Percentiles rank a stretch among this genome's conserved stretches.
These are phyloP conservation scores for Conticribra weissflogii DNA, from an alignment of 108 stramenopile genomes.

Conservation along the genomic window DNA sequence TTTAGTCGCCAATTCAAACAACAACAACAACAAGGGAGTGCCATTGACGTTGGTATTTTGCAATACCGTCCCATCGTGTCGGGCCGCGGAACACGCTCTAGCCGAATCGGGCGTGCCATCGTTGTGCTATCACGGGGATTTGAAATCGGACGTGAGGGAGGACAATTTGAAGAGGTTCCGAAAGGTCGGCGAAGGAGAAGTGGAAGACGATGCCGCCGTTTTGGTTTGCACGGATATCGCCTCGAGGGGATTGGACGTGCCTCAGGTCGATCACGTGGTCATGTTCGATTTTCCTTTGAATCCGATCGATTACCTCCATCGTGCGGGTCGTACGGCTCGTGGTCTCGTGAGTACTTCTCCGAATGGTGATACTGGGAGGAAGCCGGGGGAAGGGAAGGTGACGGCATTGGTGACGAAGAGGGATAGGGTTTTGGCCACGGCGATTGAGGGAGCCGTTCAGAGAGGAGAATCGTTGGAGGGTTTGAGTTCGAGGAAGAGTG, in stretches of 20 bases:
- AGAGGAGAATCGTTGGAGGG: constrained; percentile 83
- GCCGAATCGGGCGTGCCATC: constrained; percentile 69
- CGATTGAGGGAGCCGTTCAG: constrained; percentile 82
- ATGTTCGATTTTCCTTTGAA: constrained; percentile 95
- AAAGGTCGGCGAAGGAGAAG: constrained; percentile 37
- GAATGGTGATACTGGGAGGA: constrained; percentile 8
- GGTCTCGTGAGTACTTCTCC: constrained; percentile 36
- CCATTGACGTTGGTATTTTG: constrained; percentile 91
- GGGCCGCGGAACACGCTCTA: constrained; percentile 90
- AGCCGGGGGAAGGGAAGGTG: constrained; percentile 70
- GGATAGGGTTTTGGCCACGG: constrained; percentile 84
- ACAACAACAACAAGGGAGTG: too few relatives aligned
- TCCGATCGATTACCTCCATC: constrained; percentile 91
- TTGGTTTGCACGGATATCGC: constrained; percentile 96
- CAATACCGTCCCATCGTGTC: constrained; percentile 93
- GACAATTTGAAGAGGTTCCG: constrained; percentile 64
- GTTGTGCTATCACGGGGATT: constrained; percentile 90
- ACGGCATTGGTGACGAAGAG: constrained; percentile 88
- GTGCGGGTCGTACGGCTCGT: constrained; percentile 92
- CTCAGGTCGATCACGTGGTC: constrained; percentile 91
- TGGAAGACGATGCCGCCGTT: constrained; percentile 48
- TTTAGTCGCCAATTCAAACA: too few relatives aligned
- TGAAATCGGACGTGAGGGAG: constrained; percentile 75
- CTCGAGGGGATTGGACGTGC: constrained; percentile 91
- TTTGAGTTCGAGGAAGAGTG: constrained; percentile 80